Conservation (phyloP, 2,329 filamentous ascomycete genomes). For the Stagonosporopsis cucurbitacearum region DNA sequence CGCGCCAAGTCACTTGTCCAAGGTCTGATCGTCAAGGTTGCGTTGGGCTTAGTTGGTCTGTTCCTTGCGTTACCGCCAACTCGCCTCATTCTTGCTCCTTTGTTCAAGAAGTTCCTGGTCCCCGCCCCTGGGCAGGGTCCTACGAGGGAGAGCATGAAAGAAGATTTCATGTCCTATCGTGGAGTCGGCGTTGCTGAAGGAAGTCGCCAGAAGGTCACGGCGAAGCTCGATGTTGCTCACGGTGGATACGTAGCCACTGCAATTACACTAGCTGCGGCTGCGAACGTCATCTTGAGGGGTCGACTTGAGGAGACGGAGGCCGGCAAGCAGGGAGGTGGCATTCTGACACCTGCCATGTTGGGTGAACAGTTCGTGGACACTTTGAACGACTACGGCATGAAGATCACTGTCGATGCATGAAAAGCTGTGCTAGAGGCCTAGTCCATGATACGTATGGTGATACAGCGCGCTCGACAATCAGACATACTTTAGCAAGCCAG, state of each 20-base stretch:
- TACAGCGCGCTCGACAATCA: not conserved
- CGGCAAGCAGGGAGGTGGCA: conserved; percentile 66
- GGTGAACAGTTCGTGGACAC: conserved; percentile 72
- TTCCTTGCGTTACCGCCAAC: conserved; percentile 60
- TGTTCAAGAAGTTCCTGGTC: conserved; percentile 40
- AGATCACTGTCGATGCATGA: conserved; percentile 50
- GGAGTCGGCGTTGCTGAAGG: conserved; percentile 66
- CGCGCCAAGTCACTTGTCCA: conserved; percentile 57
- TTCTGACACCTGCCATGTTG: conserved; percentile 75
- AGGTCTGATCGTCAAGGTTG: conserved; percentile 58
- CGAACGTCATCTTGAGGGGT: conserved; percentile 69
- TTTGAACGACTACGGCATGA: conserved; percentile 66
- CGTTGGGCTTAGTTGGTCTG: conserved; percentile 53
- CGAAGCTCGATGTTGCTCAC: conserved; percentile 63
- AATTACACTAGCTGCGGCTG: conserved; percentile 67
- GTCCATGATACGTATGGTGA: too few species aligned
- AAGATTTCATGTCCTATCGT: conserved; percentile 68
- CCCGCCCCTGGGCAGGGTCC: conserved; percentile 42
- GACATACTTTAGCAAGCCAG: conserved; percentile 26
- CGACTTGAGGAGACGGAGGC: conserved; percentile 55
- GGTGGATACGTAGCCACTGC: conserved; percentile 73
- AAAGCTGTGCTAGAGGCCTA: not conserved
- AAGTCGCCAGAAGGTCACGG: conserved; percentile 60
- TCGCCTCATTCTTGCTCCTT: conserved; percentile 50
- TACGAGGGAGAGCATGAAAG: conserved; percentile 59